Base-by-base conservation (phyloP, 2,329 filamentous ascomycete genomes). In the Cephalotrichum gorgonifer region DNA sequence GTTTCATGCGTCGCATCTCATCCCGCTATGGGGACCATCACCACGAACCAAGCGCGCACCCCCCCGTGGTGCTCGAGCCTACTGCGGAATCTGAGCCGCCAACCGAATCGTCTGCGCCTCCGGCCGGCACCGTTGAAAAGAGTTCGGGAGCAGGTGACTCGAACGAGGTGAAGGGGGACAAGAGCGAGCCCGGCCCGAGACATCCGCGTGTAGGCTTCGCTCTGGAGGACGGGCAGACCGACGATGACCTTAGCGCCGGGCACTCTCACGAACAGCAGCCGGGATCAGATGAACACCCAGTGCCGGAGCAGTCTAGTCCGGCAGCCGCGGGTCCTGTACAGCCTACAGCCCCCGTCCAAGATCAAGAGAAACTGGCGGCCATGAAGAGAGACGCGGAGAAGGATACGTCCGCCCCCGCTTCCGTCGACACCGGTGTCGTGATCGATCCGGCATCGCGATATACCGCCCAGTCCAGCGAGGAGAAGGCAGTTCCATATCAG, bases 1-100 rank as follows among this genome's bases (percentile, higher is more conserved):
- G 65, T 49, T 64, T 78, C 47, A 68, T 77, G 50, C 70, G 67
- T 22, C 65, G 74, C 6, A 59, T 69, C 20, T 78, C 75, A 1
- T 75, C 72, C 1, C 66, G 62, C 31, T 63, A 62, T 39, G 56
- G 58, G 45, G 49, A 54, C 6, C 53, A 50, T 11, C 49, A 27
- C 7, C 23, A 48, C 27, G n/a, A 20, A 8, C 9, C 17, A 7
- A 39, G 35, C 35, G 17, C 35, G 35, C 35, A 20, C 11, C 38
- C 25, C 48, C 48, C 26, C n/a, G 43, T 45, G 17, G 55, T 3
- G 22, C 43, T 49, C 15, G 52, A 46, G 43, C 23, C 15, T n/a
- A 20, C 39, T 23, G 33, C 20, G 15, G 27, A 47, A 3, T 11
- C 28, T 17, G 15, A 28, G 15, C 14, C 23, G 3, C n/a, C 45